phyloP scores from a whole-genome alignment of 2,329 filamentous ascomycete species.

The Stachybotrys chartarum region DNA sequence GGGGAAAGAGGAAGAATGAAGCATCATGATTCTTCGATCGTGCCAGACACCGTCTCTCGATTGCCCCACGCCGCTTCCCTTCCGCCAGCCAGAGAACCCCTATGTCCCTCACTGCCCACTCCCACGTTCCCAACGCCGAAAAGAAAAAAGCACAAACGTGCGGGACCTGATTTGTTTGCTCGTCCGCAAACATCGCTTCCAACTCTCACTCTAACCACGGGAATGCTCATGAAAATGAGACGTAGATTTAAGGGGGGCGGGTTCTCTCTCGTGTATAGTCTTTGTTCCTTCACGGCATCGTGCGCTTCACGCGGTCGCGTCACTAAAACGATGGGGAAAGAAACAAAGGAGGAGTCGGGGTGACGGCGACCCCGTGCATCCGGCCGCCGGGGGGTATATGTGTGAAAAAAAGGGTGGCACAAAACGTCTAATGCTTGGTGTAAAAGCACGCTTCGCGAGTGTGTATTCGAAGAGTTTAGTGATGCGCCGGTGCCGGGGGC shows the following conservation, averaged over 20 bases:
- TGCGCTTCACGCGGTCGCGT: no score
- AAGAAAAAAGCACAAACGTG: neutral
- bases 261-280: no score
- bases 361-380: neutral
- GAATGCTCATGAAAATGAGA: no score
- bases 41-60: neutral
- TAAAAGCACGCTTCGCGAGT: neutral
- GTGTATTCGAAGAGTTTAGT: neutral
- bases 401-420: neutral
- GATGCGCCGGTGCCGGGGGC: neutral
- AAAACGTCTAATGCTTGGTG: neutral
- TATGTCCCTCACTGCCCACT: no score
- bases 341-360: neutral
- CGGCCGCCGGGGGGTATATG: neutral
- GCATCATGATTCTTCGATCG: neutral
- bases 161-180: no score
- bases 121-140: neutral
- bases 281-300: no score
- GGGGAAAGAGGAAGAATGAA: no score
- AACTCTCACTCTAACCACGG: no score
- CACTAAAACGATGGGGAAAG: neutral
- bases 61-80: neutral
- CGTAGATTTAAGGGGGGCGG: no score
- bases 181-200: no score
- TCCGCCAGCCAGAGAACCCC: no score